These are phyloP conservation scores for Lomentospora prolificans DNA, from an alignment of 2,329 filamentous ascomycete species.

Conservation along the genomic window DNA sequence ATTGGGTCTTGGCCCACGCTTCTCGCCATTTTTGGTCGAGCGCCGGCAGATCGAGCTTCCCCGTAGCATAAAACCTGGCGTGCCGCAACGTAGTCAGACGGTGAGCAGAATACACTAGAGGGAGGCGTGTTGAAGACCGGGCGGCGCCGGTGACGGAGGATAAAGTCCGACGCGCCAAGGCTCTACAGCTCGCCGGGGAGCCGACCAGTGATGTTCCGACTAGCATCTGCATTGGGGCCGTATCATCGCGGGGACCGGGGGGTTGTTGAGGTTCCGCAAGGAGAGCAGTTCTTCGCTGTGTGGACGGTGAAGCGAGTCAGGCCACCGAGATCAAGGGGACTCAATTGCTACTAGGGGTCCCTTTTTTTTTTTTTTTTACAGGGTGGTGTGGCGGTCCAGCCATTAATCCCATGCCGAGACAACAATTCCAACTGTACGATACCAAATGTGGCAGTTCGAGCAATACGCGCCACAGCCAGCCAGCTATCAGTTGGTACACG, in stretches of 20 bases:
- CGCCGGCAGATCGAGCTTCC: conserved; percentile 11
- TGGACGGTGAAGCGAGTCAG: background rate
- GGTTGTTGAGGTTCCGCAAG: background rate
- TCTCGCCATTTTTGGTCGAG: conserved; percentile 41
- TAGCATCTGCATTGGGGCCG: conserved; percentile 19
- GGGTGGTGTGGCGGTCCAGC: background rate
- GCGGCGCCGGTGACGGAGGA: background rate
- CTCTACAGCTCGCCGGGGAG: conserved; percentile 10
- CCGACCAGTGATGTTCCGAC: conserved; percentile 17
- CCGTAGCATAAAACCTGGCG: conserved; percentile 11
- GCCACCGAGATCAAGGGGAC: background rate
- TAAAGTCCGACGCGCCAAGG: conserved; percentile 2
- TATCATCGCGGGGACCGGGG: conserved; percentile 14
- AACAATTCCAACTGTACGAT: background rate
- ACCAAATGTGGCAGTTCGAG: conserved; percentile 1
- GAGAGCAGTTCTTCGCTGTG: background rate
- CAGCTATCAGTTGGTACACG: background rate
- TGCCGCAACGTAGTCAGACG: conserved; percentile 12
- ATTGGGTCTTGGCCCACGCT: conserved; percentile 25
- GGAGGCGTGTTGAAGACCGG: background rate
- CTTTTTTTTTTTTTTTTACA: background rate
- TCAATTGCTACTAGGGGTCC: background rate
- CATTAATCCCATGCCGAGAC: background rate
- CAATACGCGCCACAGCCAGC: background rate
- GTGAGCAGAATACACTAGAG: background rate